phyloP scores from a whole-genome alignment of 1,284 basidiomycete genomes.

The Waitea zeae region DNA sequence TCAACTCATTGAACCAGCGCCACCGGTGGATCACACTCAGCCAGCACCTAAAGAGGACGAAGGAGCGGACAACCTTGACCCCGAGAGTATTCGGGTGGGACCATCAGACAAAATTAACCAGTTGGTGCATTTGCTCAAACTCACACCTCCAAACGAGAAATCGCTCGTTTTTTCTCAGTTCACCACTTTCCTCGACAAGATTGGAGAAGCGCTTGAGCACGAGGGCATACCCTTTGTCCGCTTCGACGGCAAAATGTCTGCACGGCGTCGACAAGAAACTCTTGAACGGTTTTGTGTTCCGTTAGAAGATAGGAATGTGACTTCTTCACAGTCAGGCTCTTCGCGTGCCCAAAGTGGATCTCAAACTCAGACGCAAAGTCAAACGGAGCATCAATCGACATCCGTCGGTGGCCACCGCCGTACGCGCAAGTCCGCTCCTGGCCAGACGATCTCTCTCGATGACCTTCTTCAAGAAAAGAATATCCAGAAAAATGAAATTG shows the following conservation, averaged over 20 bases:
- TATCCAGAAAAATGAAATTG: no score
- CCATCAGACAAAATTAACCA: constrained; percentile 78
- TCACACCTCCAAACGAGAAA: constrained; percentile 57
- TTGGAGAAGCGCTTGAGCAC: constrained; percentile 48
- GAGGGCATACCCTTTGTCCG: constrained; percentile 58
- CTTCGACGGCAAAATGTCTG: constrained; percentile 74
- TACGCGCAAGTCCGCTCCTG: constrained; percentile 1
- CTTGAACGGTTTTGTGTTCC: constrained; percentile 60
- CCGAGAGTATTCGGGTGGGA: constrained; percentile 20
- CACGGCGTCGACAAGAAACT: constrained; percentile 59
- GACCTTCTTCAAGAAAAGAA: constrained; percentile 23
- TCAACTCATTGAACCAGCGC: constrained; percentile 53
- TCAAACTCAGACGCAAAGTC: constrained; percentile 8
- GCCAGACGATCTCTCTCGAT: constrained; percentile 14
- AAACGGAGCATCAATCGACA: no score
- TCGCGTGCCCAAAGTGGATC: constrained; percentile 6
- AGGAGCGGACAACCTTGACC: constrained; percentile 22
- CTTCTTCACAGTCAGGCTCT: no score
- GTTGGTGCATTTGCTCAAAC: constrained; percentile 49
- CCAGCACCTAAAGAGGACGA: constrained; percentile 21
- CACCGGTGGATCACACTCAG: constrained; percentile 50
- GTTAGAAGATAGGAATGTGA: constrained; percentile 18
- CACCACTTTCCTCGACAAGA: constrained; percentile 72
- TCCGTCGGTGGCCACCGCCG: constrained; percentile 6
- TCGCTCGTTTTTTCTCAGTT: constrained; percentile 78